Base-by-base conservation (phyloP, 2,329 filamentous ascomycete species). In the Byssoonygena ceratinophila region DNA sequence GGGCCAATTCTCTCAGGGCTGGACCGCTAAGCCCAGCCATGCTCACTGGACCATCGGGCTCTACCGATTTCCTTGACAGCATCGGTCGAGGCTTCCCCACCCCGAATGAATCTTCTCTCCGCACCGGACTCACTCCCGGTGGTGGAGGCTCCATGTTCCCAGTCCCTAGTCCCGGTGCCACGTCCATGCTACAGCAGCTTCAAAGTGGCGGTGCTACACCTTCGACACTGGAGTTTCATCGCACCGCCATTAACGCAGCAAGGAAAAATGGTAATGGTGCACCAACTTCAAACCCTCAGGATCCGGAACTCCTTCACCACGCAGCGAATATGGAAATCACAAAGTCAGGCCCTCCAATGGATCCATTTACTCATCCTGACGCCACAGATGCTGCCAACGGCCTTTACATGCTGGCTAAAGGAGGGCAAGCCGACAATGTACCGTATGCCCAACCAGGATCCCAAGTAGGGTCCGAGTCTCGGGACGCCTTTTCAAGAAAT, bases 131-230 rank as follows among this genome's bases (percentile, higher is more conserved):
- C 59, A 97, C 92, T 50, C 92, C 92, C 46, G 92, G 92, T 55
- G 91, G 91, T 59, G 89, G 90, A 66, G 91, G 90, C 61, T 94
- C 90, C 61, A 97, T 97, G 88, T 97, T 97, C 74, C 89, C 91
- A 53, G 87, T 85, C 51, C 85, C 88, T 1, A 94, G 86, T 66
- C 90, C 88, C 3, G 94, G 87, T 66, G 87, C 87, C 0, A 84
- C 89, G 72, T 85, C 85, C 47, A 40, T 56, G 27, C 72, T 96
- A 5, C 84, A 84, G 56, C 84, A 85, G 59, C 73, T 92, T 34
- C 82, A 87, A 58, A 86, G 81, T 64, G 87, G 87, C 58, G 86
- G 84, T 52, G 85, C 88, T 3, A 98, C 92, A 1, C 92, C 92
- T 7, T 84, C 84, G 56, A 95, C 91, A 0, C 74, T 94, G 46